phyloP scores from a whole-genome alignment of 2,329 filamentous ascomycete species.

The Alternaria atra region DNA sequence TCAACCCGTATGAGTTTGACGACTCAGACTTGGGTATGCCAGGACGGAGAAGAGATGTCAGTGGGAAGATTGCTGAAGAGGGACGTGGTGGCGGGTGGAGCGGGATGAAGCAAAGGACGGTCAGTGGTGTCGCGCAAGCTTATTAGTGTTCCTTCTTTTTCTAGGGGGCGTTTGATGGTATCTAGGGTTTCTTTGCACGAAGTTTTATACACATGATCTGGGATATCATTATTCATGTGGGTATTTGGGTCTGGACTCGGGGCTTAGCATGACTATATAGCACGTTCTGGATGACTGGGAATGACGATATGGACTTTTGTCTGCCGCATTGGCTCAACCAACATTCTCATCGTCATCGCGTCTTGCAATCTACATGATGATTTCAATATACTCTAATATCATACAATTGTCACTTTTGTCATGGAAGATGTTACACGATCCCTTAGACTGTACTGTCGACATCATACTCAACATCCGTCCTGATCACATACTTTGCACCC shows the following conservation, averaged over 20 bases:
- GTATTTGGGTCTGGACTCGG: background rate
- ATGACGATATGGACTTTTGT: conserved; percentile 3
- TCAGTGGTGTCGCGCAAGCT: conserved; percentile 47
- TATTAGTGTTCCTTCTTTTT: background rate
- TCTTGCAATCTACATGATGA: background rate
- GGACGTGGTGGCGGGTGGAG: conserved; percentile 60
- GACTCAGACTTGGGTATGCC: conserved; percentile 43
- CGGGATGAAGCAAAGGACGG: conserved; percentile 51
- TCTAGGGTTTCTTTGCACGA: background rate
- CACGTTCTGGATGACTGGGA: background rate
- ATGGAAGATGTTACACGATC: background rate
- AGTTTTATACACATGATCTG: background rate
- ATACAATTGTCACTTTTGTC: background rate
- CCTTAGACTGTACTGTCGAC: conserved; percentile 44
- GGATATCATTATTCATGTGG: background rate
- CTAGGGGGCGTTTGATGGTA: background rate
- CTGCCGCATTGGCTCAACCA: background rate
- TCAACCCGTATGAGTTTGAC: conserved; percentile 47
- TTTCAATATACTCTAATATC: background rate
- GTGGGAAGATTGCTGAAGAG: conserved; percentile 77
- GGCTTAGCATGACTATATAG: background rate
- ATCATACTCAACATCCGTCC: conserved; percentile 77
- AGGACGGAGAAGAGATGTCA: conserved; percentile 63
- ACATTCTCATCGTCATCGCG: background rate
- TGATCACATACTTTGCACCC: conserved; percentile 73